Evolutionary conservation across 306 rosid genomes (phyloP).

Genomic region (Castanea mollissima): DNA sequence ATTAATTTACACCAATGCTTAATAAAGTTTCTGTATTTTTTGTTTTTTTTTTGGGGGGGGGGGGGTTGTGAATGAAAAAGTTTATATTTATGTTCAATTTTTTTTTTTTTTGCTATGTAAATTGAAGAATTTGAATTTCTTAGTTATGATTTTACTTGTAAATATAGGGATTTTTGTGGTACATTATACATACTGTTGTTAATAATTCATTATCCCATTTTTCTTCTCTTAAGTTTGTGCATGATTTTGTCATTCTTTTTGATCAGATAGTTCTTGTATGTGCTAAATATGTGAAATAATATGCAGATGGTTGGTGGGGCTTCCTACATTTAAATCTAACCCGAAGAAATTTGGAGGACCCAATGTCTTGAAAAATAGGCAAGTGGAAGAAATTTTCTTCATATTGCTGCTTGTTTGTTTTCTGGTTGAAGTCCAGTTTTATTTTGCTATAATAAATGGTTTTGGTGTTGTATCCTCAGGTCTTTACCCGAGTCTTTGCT

Average conservation of each 20-base stretch:
- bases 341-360: constrained; percentile 30
- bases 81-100: not conserved
- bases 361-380: constrained; percentile 34
- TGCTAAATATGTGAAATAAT: not conserved
- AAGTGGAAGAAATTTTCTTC: not conserved
- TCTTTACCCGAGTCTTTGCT: constrained; percentile 61
- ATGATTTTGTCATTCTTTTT: not conserved
- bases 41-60: too few species aligned
- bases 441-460: not conserved
- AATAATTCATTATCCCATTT: not conserved
- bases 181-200: not conserved
- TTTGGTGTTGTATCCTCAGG: constrained; percentile 14
- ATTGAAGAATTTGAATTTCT: too few species aligned
- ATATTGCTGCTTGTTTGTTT: not conserved
- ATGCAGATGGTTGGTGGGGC: constrained; percentile 77
- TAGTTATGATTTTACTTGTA: too few species aligned
- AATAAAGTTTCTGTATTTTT: not conserved
- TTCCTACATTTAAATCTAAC: constrained; percentile 35
- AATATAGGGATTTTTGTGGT: not conserved
- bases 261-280: not conserved
- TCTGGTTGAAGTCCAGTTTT: not conserved
- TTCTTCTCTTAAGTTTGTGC: not conserved
- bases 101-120: too few species aligned
- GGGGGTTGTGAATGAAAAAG: not conserved
- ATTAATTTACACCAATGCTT: not conserved